Evolutionary conservation across 2,329 filamentous ascomycete genomes (phyloP), one percentile per base, ranked within the genome.

Genomic region (Boeremia lycopersici): DNA sequence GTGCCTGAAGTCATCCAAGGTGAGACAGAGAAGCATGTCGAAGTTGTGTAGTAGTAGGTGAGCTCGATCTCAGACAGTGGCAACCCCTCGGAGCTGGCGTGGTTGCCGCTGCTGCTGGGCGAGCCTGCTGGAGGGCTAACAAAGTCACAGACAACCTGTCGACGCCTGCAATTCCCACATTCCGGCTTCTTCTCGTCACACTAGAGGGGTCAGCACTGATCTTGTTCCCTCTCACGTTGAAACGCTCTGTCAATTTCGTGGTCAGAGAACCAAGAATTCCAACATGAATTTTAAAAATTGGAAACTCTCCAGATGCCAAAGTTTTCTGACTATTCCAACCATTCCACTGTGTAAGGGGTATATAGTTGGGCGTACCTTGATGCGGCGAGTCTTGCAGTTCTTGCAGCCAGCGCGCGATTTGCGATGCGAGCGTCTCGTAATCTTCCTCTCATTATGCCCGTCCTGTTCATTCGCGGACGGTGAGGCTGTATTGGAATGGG

Each of bases 361-460:
- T 15, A 12, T 5, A 34, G 17, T 10, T 25, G 25, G 6, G 17
- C 50, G 13, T 59, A 70, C 68, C 57, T 71, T 71, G 19, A 71
- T 67, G 13, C 68, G 56, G 15, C 68, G 57, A 5, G 50, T 53
- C 34, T 71, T 71, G 48, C 68, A 71, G 26, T 67, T 65, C 43
- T 60, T 61, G 48, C 68, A 71, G 15, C 68, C 68, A 45, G 59
- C 63, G 28, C 68, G 60, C 17, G 65, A 70, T 43, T 71, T 70
- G 29, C 63, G 61, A 59, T 71, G 68, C 17, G 67, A 58, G 26
- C 59, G 60, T 35, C 64, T 39, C 38, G 64, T 63, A 47, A 63
- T 61, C 48, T 61, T 64, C 19, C 44, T 56, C 1, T 58, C 58
- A n/a, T 28, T 26, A 5, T 44, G 45, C 10, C 43, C 42, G 12